A percentile compares a stretch with the other conserved stretches of the same genome.
Conservation (phyloP, 2,329 filamentous ascomycete genomes). For the Chaetomium olivaceum region DNA sequence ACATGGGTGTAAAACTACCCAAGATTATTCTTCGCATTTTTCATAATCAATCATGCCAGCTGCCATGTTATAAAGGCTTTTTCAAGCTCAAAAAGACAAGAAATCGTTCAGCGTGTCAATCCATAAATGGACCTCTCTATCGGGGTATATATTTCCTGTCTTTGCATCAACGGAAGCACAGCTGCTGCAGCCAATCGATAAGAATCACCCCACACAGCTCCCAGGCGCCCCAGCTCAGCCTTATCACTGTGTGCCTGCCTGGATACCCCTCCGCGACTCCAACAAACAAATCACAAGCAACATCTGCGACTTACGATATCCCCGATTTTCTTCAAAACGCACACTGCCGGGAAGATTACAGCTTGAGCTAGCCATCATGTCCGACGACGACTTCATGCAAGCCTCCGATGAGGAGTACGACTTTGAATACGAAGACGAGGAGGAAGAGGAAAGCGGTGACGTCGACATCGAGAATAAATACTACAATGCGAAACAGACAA, state of each 20-base stretch:
- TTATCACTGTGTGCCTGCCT: constrained; percentile 20
- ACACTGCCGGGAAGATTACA: neutral
- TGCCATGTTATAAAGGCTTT: neutral
- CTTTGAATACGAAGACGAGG: constrained; percentile 92
- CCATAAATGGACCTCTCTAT: neutral
- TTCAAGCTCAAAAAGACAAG: neutral
- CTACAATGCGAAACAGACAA: constrained; percentile 98
- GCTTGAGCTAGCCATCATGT: constrained; percentile 55
- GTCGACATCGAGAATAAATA: constrained; percentile 99
- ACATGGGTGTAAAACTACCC: neutral
- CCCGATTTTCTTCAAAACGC: neutral
- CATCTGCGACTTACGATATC: neutral
- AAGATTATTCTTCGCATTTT: neutral
- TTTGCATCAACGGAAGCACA: neutral
- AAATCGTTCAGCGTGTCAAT: too few species aligned
- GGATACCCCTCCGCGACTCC: neutral
- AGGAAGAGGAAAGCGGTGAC: constrained; percentile 83
- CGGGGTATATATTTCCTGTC: too few species aligned
- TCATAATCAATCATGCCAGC: too few species aligned
- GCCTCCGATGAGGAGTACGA: constrained; percentile 92
- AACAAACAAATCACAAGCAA: neutral
- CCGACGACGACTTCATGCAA: constrained; percentile 92
- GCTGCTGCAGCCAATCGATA: constrained; percentile 23
- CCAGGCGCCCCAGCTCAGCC: constrained; percentile 16
- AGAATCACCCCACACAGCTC: constrained; percentile 26